These are phyloP conservation scores for Ascomycota sp. DNA, from an alignment of 2,329 filamentous ascomycete species.

Conservation along the genomic window DNA sequence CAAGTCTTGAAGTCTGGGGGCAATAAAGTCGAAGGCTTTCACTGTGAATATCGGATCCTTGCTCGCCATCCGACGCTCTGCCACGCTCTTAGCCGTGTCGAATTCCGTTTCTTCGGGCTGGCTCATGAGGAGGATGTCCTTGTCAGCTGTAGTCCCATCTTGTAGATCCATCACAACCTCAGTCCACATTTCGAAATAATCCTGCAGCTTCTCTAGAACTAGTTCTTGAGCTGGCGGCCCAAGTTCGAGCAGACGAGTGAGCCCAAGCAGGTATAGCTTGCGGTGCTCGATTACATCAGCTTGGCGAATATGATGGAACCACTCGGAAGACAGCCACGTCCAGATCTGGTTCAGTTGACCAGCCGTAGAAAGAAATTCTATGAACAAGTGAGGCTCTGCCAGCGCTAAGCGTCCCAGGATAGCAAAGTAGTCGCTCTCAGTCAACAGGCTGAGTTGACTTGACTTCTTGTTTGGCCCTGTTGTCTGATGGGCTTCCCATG, in stretches of 20 bases:
- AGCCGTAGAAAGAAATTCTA: slow-evolving; percentile 29
- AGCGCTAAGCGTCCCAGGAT: slow-evolving; percentile 61
- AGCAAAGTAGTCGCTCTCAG: slow-evolving; percentile 67
- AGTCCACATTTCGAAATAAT: slow-evolving; percentile 56
- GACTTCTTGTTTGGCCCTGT: slow-evolving; percentile 56
- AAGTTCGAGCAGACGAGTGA: slow-evolving; percentile 49
- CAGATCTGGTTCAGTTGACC: slow-evolving; percentile 28
- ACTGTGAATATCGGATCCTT: slow-evolving; percentile 47
- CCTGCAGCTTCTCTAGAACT: slow-evolving; percentile 40
- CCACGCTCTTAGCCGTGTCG: slow-evolving; percentile 31
- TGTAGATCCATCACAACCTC: slow-evolving; percentile 43
- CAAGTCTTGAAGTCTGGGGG: slow-evolving; percentile 33
- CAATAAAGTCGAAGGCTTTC: slow-evolving; percentile 40
- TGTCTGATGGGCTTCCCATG: slow-evolving; percentile 54
- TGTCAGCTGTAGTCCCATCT: slow-evolving; percentile 29
- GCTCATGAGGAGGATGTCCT: slow-evolving; percentile 28
- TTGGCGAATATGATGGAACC: slow-evolving; percentile 47
- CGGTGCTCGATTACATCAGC: slow-evolving; percentile 41
- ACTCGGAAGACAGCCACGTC: slow-evolving; percentile 36
- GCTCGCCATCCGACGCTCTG: slow-evolving; percentile 28
- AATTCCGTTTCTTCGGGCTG: slow-evolving; percentile 23
- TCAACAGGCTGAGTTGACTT: slow-evolving; percentile 47
- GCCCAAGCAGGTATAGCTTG: slow-evolving; percentile 50
- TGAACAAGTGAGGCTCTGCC: slow-evolving; percentile 46
- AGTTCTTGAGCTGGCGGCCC: slow-evolving; percentile 33